Evolutionary conservation across 805 yeast genomes (phyloP), one percentile per base, ranked within the genome.

Genomic region (Candida insectalens): DNA sequence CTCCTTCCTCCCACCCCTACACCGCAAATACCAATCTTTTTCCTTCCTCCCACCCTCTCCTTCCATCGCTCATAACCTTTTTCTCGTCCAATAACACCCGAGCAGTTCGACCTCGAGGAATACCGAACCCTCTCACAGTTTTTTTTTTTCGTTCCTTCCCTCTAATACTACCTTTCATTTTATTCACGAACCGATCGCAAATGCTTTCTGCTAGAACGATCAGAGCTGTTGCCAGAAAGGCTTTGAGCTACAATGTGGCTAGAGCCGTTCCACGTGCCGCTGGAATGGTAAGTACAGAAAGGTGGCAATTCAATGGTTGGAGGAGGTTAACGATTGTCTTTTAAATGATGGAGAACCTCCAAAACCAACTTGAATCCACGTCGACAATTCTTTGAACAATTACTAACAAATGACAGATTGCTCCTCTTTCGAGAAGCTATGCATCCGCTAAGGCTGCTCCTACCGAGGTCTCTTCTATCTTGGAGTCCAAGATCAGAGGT

Each of bases 401-500:
- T 34, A 15, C 5, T 19, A 26, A 19, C 25, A 19, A 13, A 14
- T 6, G 12, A 3, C 57, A 76, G 83, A 80, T 84, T 56, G 83
- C 83, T 70, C 84, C 87, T 61, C 6, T 68, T 54, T 63, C 62
- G 44, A 78, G 87, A 61, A 79, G 95, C 69, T 84, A 76, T 63
- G 96, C 96, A 60, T 76, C 88, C 40, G 88, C 92, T 51, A 92
- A 92, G 79, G 92, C 97, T 60, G 87, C 94, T 55, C 97, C 99
- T 64, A 92, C 97, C 52, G 99, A 92, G 74, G 98, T 92, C 50
- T 88, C 98, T 52, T 85, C 97, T 42, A 92, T 92, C 71, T 79
- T 92, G 62, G 98, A 92, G 75, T 95, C 92, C 69, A 87, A 94
- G 73, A 92, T 92, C 74, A 88, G 96, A 75, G 98, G 98, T 71